These are phyloP conservation scores for Mucor lusitanicus DNA, from an alignment of 371 early-diverging fungal species.

Conservation along the genomic window DNA sequence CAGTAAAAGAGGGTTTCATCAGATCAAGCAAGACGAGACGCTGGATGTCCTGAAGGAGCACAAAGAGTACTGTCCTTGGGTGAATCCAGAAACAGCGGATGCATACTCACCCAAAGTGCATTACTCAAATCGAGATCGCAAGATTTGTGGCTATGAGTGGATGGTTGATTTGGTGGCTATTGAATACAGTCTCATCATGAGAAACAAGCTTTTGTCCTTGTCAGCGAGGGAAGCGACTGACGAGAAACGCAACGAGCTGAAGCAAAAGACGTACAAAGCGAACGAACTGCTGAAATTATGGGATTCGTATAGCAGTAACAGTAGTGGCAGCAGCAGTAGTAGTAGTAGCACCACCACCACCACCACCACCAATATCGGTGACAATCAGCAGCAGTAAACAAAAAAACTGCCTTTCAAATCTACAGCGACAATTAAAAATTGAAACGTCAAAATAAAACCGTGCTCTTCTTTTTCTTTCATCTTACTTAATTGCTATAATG, in stretches of 20 bases:
- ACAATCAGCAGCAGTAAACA: no score
- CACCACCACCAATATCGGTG: no score
- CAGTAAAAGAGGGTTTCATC: slow-evolving; percentile 1
- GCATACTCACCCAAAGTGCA: neutral
- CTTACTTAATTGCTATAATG: no score
- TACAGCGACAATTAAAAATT: no score
- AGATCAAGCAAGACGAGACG: neutral
- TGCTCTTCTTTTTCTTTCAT: no score
- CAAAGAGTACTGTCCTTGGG: slow-evolving; percentile 20
- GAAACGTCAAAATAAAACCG: no score
- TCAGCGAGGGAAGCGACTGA: neutral
- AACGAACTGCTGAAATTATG: neutral
- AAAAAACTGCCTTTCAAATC: no score
- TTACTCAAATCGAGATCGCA: neutral
- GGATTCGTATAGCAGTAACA: neutral
- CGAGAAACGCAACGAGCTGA: neutral
- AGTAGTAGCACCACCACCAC: no score
- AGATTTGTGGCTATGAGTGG: slow-evolving; percentile 15
- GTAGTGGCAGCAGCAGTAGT: neutral
- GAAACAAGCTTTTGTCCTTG: neutral
- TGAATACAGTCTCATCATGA: slow-evolving; percentile 7
- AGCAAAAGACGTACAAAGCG: neutral
- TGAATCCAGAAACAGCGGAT: neutral
- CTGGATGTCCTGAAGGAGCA: slow-evolving; percentile 6
- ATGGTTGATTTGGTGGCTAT: slow-evolving; percentile 10